These are phyloP conservation scores for Orychophragmus violaceus DNA, from an alignment of 345 rosid species.

Conservation along the genomic window DNA sequence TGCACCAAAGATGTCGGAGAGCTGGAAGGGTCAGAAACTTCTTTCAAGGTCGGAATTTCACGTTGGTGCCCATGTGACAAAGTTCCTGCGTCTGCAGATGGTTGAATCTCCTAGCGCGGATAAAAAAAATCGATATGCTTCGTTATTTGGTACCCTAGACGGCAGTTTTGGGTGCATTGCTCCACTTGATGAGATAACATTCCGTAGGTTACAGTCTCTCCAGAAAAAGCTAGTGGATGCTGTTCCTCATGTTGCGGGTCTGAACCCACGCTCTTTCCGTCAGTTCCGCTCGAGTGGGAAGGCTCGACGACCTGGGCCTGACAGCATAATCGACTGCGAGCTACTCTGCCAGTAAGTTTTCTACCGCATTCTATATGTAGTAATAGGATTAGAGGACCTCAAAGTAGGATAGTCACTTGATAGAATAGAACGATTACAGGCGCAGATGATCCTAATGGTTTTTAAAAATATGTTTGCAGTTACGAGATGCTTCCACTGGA, in stretches of 20 bases:
- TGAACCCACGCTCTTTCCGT: conserved; percentile 90
- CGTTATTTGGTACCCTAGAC: conserved; percentile 84
- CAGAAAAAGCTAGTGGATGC: conserved; percentile 88
- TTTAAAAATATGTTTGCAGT: conserved; percentile 43
- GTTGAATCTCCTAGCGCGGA: conserved; percentile 64
- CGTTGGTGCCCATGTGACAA: conserved; percentile 79
- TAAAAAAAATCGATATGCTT: conserved; percentile 85
- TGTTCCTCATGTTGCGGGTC: conserved; percentile 89
- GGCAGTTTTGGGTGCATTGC: conserved; percentile 94
- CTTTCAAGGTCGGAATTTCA: conserved; percentile 95
- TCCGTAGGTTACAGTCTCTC: conserved; percentile 86
- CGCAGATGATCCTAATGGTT: background rate
- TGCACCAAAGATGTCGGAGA: conserved; percentile 94
- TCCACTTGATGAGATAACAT: conserved; percentile 88
- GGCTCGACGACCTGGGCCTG: conserved; percentile 93
- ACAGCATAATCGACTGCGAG: conserved; percentile 90
- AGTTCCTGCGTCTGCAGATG: conserved; percentile 90
- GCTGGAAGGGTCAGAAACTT: conserved; percentile 98
- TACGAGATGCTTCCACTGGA: conserved; percentile 88
- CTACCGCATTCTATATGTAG: background rate
- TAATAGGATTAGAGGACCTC: background rate
- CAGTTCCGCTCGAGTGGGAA: conserved; percentile 74
- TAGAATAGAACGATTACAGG: background rate
- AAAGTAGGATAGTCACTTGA: background rate
- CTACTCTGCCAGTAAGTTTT: conserved; percentile 84